Evolutionary conservation across 257 asterid genomes (phyloP).

Genomic region (Solanum gandarillasii): DNA sequence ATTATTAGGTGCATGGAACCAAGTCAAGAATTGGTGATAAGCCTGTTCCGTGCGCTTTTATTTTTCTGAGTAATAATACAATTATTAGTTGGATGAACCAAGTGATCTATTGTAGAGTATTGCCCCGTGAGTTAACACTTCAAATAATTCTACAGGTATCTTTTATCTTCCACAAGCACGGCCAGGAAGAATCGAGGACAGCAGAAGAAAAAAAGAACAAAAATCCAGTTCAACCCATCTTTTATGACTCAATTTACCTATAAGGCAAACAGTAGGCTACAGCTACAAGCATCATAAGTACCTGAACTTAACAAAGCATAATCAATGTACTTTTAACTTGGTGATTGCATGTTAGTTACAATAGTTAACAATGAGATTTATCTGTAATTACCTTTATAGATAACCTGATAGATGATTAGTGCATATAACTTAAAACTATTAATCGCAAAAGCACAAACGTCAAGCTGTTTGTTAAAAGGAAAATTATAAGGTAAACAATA

Average conservation of each 20-base stretch:
- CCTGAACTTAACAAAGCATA: background rate
- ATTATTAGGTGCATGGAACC: too few species aligned
- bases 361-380: background rate
- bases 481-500: background rate
- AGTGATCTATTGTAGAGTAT: background rate
- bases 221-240: background rate
- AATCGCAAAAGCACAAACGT: background rate
- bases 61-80: background rate
- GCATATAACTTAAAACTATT: background rate
- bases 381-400: background rate
- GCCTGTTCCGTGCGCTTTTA: background rate
- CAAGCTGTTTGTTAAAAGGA: background rate
- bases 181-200: background rate
- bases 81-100: background rate
- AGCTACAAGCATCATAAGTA: background rate
- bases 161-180: background rate
- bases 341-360: background rate
- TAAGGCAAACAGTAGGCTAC: background rate
- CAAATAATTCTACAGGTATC: background rate
- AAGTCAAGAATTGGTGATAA: background rate
- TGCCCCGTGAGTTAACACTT: background rate
- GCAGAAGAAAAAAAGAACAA: background rate
- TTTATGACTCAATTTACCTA: background rate
- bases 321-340: background rate
- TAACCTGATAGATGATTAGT: background rate